Conservation (phyloP, 129 eudicot genomes). For the Apium graveolens region DNA sequence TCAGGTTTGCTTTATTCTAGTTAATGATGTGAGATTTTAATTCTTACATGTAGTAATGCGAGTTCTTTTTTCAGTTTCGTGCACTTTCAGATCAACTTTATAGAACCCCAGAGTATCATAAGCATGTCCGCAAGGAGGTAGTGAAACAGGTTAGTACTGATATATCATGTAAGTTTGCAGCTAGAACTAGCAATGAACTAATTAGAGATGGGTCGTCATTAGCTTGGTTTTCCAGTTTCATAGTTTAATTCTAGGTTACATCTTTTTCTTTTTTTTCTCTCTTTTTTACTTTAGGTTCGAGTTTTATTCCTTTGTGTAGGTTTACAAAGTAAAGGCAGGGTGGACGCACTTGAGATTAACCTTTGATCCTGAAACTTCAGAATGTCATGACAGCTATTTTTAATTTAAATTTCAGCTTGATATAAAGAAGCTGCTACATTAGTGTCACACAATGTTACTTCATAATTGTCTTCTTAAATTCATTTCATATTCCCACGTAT, state of each 20-base stretch:
- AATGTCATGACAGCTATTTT: not conserved
- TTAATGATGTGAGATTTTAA: not conserved
- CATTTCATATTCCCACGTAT: not conserved
- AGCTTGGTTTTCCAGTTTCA: constrained; percentile 3
- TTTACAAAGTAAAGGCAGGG: not conserved
- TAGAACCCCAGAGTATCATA: constrained; percentile 67
- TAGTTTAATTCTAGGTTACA: not conserved
- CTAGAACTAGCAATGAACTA: not conserved
- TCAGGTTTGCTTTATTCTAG: constrained; percentile 43
- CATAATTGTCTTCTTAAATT: not conserved
- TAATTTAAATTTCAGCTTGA: not conserved
- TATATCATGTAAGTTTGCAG: not conserved
- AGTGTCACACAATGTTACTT: not conserved
- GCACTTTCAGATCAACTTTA: constrained; percentile 79
- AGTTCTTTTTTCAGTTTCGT: constrained; percentile 48
- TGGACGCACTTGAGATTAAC: not conserved
- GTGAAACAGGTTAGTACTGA: constrained; percentile 64
- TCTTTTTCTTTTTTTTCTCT: too few species aligned
- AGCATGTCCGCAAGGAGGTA: constrained; percentile 77
- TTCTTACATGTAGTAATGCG: not conserved
- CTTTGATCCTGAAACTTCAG: not conserved
- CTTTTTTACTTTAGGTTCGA: not conserved
- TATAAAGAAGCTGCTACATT: not conserved
- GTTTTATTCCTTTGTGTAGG: not conserved
- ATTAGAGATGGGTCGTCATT: not conserved